phyloP scores from a whole-genome alignment of 192 early-diverging fungal genomes.

The Coemansia sp. region DNA sequence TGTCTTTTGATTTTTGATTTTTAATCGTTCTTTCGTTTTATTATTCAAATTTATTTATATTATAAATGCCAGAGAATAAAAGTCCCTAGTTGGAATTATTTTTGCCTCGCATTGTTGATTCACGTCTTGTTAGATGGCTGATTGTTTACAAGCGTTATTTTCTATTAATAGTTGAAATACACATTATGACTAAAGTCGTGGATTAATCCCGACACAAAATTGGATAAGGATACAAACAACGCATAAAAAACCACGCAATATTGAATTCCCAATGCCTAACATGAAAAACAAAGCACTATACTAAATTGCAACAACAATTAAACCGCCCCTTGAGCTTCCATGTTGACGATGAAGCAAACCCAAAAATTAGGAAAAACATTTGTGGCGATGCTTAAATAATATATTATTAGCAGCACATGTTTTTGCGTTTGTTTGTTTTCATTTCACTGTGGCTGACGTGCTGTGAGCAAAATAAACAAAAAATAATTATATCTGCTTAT shows the following conservation, averaged over 20 bases:
- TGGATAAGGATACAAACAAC: background rate
- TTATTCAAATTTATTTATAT: background rate
- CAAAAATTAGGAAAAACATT: constrained; percentile 5
- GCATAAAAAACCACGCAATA: constrained; percentile 1
- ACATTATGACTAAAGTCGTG: too few species aligned
- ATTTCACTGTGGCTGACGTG: background rate
- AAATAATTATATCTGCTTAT: background rate
- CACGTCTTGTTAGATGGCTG: background rate
- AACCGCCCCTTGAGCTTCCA: background rate
- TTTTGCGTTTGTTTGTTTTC: background rate
- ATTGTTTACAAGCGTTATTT: background rate
- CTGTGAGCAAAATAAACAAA: background rate
- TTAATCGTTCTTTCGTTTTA: background rate
- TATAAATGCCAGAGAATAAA: background rate
- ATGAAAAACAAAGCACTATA: background rate
- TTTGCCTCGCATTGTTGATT: background rate
- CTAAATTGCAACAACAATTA: background rate
- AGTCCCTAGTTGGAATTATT: background rate
- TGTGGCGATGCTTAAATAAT: background rate
- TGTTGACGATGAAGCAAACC: background rate
- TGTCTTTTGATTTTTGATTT: background rate
- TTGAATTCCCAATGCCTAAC: background rate
- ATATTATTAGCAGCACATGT: background rate
- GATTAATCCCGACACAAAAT: background rate
- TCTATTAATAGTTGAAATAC: background rate